Conservation (phyloP, 164 flowering plant genomes). For the Vitis amurensis region DNA sequence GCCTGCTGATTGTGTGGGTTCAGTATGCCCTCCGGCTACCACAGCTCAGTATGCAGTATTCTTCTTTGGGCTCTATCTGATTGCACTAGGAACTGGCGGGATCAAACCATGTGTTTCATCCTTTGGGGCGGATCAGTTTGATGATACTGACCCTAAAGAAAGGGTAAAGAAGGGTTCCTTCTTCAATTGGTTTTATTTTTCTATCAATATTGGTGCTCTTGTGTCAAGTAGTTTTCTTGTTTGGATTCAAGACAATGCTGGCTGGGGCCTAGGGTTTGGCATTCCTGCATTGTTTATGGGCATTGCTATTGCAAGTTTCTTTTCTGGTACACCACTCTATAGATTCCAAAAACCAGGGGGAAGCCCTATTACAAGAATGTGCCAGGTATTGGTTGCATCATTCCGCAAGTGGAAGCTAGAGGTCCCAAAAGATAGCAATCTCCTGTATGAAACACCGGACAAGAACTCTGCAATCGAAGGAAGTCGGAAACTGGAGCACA, state of each 20-base stretch:
- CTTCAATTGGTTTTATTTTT: conserved; percentile 92
- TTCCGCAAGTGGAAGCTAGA: conserved; percentile 54
- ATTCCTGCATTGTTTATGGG: conserved; percentile 87
- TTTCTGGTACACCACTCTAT: conserved; percentile 72
- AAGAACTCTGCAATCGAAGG: conserved; percentile 73
- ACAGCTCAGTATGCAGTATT: conserved; percentile 71
- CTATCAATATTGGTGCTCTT: conserved; percentile 82
- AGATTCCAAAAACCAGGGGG: conserved; percentile 93
- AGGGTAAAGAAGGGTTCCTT: conserved; percentile 78
- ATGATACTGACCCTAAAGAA: conserved; percentile 75
- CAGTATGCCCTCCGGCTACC: conserved; percentile 63
- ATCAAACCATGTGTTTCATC: conserved; percentile 92
- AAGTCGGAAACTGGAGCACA: conserved; percentile 79
- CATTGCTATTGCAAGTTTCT: conserved; percentile 71
- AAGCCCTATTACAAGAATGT: conserved; percentile 82
- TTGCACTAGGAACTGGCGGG: conserved; percentile 89
- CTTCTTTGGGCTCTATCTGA: conserved; percentile 74
- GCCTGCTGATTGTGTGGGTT: conserved; percentile 62
- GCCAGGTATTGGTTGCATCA: conserved; percentile 83
- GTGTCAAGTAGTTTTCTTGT: conserved; percentile 75
- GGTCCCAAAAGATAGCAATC: conserved; percentile 64
- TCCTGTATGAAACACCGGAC: conserved; percentile 67
- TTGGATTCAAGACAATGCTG: conserved; percentile 83
- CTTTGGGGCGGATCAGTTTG: conserved; percentile 92
- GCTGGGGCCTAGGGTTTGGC: conserved; percentile 93